Base-by-base conservation (phyloP, 495 filamentous ascomycete species). In the Pseudomonodictys pantanalensis region DNA sequence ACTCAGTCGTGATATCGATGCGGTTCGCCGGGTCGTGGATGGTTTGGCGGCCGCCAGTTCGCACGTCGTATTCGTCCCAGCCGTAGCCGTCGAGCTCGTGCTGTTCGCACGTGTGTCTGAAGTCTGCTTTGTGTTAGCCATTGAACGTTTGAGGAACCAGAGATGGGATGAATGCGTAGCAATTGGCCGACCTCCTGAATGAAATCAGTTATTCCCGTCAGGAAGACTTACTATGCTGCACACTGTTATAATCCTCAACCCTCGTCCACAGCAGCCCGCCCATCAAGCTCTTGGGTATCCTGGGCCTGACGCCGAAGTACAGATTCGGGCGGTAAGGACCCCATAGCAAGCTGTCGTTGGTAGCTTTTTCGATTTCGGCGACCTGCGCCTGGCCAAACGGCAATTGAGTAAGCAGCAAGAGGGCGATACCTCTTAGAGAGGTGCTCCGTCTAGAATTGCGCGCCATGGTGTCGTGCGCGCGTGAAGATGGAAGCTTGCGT, bases 101-200 rank as follows among this genome's bases (percentile, higher is more conserved):
- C 72, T 98, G 93, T 69, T 97, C 93, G 73, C 93, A 98, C 0
- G 95, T 95, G 71, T 97, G 88, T 58, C 93, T 86, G 63, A 97
- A 84, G 68, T 84, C 91, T 96, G 74, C 17, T 42, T n/a, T 22
- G 35, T n/a, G 35, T 51, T 33, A 60, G 26, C 50, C 55, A 53
- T 52, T 58, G 46, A 23, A 22, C n/a, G 12, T 29, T 24, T n/a
- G n/a, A n/a, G n/a, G n/a, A n/a, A n/a, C n/a, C n/a, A n/a, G n/a
- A n/a, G n/a, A n/a, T n/a, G n/a, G n/a, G n/a, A n/a, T n/a, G n/a
- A n/a, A n/a, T n/a, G n/a, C n/a, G n/a, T n/a, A n/a, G n/a, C n/a
- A n/a, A n/a, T n/a, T n/a, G n/a, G n/a, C n/a, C n/a, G n/a, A n/a
- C n/a, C n/a, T n/a, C n/a, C n/a, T n/a, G n/a, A n/a, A n/a, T n/a